Evolutionary conservation across 2,329 filamentous ascomycete genomes (phyloP).

Genomic region (Teratosphaeria gauchensis): DNA sequence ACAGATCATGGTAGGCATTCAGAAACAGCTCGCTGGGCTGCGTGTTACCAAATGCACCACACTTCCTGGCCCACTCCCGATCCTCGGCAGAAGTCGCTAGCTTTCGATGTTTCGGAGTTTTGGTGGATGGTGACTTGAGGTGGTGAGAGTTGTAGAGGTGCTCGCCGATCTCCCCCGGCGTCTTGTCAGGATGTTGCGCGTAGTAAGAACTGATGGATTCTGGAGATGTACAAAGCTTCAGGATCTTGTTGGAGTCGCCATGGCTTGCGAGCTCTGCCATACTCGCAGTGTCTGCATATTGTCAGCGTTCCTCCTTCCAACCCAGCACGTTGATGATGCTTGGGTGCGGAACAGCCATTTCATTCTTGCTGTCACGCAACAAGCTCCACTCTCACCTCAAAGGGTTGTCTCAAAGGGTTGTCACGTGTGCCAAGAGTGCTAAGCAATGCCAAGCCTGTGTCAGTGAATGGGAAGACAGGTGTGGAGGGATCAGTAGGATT

Average conservation of each 20-base stretch:
- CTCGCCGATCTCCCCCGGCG: slow-evolving; percentile 17
- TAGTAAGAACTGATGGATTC: slow-evolving; percentile 18
- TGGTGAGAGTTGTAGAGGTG: slow-evolving; percentile 18
- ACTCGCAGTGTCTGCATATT: background rate
- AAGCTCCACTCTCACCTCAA: background rate
- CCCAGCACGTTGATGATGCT: too few relatives aligned
- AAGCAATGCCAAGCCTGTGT: background rate
- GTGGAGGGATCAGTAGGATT: background rate
- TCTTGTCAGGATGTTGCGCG: slow-evolving; percentile 13
- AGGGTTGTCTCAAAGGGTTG: too few relatives aligned
- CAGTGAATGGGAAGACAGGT: background rate
- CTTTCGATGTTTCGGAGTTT: slow-evolving; percentile 6
- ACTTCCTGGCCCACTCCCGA: slow-evolving; percentile 46
- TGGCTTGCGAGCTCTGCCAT: background rate
- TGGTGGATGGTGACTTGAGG: slow-evolving; percentile 12
- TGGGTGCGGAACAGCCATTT: background rate
- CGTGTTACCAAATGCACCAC: slow-evolving; percentile 57
- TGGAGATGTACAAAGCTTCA: slow-evolving; percentile 9
- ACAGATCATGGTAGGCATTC: slow-evolving; percentile 55
- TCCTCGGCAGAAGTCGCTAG: slow-evolving; percentile 28
- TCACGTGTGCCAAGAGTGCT: background rate
- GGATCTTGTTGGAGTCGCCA: background rate
- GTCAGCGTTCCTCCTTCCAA: background rate
- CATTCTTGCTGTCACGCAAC: background rate
- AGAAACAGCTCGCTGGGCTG: slow-evolving; percentile 60